Conservation (phyloP, 371 early-diverging fungal genomes). For the Conidiobolus incongruus region DNA sequence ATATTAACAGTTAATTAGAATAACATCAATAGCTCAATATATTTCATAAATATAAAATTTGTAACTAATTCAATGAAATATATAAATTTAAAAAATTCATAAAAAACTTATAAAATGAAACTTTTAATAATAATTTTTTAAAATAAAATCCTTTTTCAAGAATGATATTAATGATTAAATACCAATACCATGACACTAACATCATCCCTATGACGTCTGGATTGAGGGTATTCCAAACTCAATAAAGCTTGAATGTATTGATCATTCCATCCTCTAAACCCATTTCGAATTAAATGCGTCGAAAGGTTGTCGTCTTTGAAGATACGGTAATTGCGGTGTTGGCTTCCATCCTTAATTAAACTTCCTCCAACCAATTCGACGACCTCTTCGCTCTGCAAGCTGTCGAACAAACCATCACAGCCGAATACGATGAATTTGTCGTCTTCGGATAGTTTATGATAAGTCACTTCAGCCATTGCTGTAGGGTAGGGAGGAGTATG, state of each 20-base stretch:
- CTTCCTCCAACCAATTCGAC: slow-evolving; percentile 27
- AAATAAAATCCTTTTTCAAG: too few relatives aligned
- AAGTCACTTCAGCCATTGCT: slow-evolving; percentile 60
- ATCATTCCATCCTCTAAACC: slow-evolving; percentile 31
- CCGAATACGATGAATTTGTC: slow-evolving; percentile 76
- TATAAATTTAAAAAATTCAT: too few relatives aligned
- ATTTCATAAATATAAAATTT: too few relatives aligned
- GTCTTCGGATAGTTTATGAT: slow-evolving; percentile 30
- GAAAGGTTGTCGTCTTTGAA: slow-evolving; percentile 51
- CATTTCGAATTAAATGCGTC: slow-evolving; percentile 64
- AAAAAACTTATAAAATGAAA: too few relatives aligned
- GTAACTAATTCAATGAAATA: too few relatives aligned
- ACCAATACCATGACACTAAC: slow-evolving; percentile 78
- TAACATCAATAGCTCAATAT: too few relatives aligned
- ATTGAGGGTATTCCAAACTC: slow-evolving; percentile 12
- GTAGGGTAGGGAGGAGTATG: slow-evolving; percentile 83
- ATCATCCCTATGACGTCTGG: slow-evolving; percentile 74
- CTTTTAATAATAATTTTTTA: too few relatives aligned
- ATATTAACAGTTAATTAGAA: too few relatives aligned
- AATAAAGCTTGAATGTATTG: slow-evolving; percentile 4
- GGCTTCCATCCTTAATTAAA: slow-evolving; percentile 6
- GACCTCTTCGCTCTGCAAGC: slow-evolving; percentile 45
- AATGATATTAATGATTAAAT: too few relatives aligned
- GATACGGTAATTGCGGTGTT: slow-evolving; percentile 8
- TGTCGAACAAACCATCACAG: slow-evolving; percentile 88